Percentiles rank a stretch among this genome's conserved stretches.
phyloP scores from a whole-genome alignment of 2,329 filamentous ascomycete species.

The Alternaria arbusti region DNA sequence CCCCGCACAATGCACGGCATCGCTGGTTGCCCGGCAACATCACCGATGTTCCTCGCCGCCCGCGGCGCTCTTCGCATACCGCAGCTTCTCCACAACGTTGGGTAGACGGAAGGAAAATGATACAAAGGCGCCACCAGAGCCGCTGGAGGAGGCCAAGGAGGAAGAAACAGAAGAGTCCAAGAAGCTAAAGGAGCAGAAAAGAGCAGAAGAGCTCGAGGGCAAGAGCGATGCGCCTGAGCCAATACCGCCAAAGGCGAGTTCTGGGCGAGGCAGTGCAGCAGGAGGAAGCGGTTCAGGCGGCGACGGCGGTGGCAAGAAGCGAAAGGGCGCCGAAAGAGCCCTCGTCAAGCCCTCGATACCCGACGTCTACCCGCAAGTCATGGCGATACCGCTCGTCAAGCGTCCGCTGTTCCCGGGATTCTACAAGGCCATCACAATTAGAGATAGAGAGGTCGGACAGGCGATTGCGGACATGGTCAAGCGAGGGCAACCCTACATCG shows the following conservation, averaged over 20 bases:
- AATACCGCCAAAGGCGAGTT: constrained; percentile 58
- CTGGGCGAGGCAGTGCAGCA: constrained; percentile 67
- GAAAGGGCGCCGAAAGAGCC: constrained; percentile 75
- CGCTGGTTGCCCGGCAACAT: constrained; percentile 28
- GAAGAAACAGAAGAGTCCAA: constrained; percentile 51
- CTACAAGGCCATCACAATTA: constrained; percentile 98
- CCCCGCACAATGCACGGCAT: constrained; percentile 40
- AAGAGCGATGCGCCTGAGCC: constrained; percentile 60
- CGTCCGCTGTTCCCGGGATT: constrained; percentile 95
- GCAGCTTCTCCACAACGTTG: constrained; percentile 50
- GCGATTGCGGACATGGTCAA: constrained; percentile 98
- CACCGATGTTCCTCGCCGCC: constrained; percentile 37
- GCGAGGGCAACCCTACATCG: constrained; percentile 94
- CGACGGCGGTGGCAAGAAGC: constrained; percentile 69
- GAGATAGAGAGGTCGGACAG: constrained; percentile 86
- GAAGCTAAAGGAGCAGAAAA: constrained; percentile 52
- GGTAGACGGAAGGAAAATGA: constrained; percentile 64
- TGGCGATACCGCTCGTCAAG: constrained; percentile 95
- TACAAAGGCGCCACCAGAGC: constrained; percentile 54
- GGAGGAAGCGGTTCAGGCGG: constrained; percentile 57
- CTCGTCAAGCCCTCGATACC: constrained; percentile 89
- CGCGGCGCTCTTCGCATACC: constrained; percentile 41
- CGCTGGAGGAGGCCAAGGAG: constrained; percentile 51
- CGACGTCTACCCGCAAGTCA: constrained; percentile 95
- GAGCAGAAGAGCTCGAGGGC: constrained; percentile 47